Conservation (phyloP, 1,139 yeast species). For the Suhomyces bokatorum region DNA sequence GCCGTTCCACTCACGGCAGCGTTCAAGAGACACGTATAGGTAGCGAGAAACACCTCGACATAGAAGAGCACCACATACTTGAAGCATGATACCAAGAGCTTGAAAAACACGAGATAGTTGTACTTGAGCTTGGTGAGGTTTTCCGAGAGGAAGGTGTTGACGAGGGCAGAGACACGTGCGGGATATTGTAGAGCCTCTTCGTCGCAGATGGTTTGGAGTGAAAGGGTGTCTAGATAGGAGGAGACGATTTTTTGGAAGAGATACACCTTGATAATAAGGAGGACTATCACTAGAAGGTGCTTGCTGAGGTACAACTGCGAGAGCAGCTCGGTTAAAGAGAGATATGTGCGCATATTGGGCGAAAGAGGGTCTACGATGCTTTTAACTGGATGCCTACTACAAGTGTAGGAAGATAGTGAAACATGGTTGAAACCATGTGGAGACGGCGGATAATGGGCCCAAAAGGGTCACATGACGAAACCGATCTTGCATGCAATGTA, state of each 20-base stretch:
- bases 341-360: slow-evolving; percentile 19
- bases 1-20: slow-evolving; percentile 74
- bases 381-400: neutral
- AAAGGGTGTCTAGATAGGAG: slow-evolving; percentile 36
- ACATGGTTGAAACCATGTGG: slow-evolving; percentile 3
- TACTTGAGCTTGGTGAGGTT: slow-evolving; percentile 11
- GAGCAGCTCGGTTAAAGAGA: slow-evolving; percentile 43
- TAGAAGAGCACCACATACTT: slow-evolving; percentile 64
- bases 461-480: neutral
- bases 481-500: neutral
- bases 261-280: slow-evolving; percentile 51
- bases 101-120: slow-evolving; percentile 16
- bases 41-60: slow-evolving; percentile 75
- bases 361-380: neutral
- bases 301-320: slow-evolving; percentile 63
- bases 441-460: neutral
- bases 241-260: slow-evolving; percentile 48
- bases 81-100: slow-evolving; percentile 51
- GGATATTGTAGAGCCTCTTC: slow-evolving; percentile 51
- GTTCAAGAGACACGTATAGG: slow-evolving; percentile 78
- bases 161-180: slow-evolving; percentile 51
- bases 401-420: neutral
- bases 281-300: slow-evolving; percentile 46
- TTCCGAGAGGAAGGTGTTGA: slow-evolving; percentile 40
- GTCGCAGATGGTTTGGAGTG: slow-evolving; percentile 39